Base-by-base conservation (phyloP, 164 flowering plant genomes). In the Dillenia suffruticosa region DNA sequence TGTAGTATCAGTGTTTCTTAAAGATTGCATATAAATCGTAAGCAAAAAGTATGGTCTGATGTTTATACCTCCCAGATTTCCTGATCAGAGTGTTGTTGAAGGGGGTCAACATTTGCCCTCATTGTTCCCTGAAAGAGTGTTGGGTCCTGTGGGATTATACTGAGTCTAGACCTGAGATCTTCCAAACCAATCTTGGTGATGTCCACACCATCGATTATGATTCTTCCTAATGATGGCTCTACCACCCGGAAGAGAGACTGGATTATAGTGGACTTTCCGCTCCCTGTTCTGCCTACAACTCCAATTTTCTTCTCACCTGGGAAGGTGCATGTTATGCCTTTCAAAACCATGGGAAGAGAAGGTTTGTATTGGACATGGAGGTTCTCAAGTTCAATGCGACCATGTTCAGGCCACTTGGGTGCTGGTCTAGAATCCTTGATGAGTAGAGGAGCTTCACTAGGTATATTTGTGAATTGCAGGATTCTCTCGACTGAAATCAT, bases 201-300 rank as follows among this genome's bases (percentile, higher is more conserved):
- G 56, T 90, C 87, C 0, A 90, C 44, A 48, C 88, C 94, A 72
- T 88, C 97, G 8, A 90, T 82, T 49, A 78, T 49, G 10, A 90
- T 88, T 43, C 70, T 68, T 47, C 97, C 97, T 59, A 58, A 68
- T 0, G 78, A 68, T 12, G 97, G 88, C 70, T 91, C 97, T 2
- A 86, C 80, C 2, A 91, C 79, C 59, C 95, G 69, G 72, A 91
- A 91, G 24, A 91, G 81, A 32, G 93, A 87, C 79, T 91, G 95
- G 53, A 90, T 88, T 9, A 91, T 75, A 49, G 95, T 88, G 9
- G 97, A 91, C 58, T 91, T 90, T n/a, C 97, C 97, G 61, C 97
- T 86, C 9, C 97, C 97, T 0, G 97, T 90, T 57, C 97, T 70
- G 14, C 97, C 97, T 13, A 90, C 95, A 15, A 90, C 74, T 57